Base-by-base conservation (phyloP, 768 basidiomycete species). In the Calocera cornea region DNA sequence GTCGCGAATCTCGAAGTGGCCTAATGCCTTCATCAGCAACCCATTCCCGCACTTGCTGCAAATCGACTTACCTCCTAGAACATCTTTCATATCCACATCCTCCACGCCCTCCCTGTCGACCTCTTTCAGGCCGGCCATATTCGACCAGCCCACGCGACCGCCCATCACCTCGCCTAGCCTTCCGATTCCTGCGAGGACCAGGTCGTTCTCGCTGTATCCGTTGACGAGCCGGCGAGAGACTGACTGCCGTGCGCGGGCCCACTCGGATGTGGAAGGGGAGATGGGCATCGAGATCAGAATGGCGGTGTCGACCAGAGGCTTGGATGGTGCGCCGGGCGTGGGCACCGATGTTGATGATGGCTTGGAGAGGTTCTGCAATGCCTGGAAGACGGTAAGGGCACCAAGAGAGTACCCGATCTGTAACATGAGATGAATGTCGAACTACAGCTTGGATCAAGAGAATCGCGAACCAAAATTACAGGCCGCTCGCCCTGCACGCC, bases 321-420 rank as follows among this genome's bases (percentile, higher is more conserved):
- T 31, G 72, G 75, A 22, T 64, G 67, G 31, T 71, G 19, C 36
- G 68, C 50, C 64, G 67, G 11, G 63, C 49, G 41, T 68, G 73
- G 66, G 66, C 71, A 41, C 66, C 27, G 66, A 72, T 47, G 71
- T 68, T 24, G 69, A 73, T 66, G 64, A 72, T n/a, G 67, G 67
- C 2, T 72, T 68, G 14, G 75, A 65, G 44, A 78, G 76, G 65
- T 75, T 73, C 7, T 75, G 73, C 2, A 79, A 70, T 10, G 77
- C 76, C 64, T 76, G 71, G 49, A 77, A 72, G 19, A 79, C 69
- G 1, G 76, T 76, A 22, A 77, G 68, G 19, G 80, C 78, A n/a
- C 80, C 80, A 2, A 80, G 74, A 5, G 79, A 79, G 19, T 77
- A 76, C 0, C 80, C 80, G 68, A 80, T 72, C 77, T 78, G 69